Percentiles rank a stretch among this genome's conserved stretches.
phyloP scores from a whole-genome alignment of 352 stramenopile genomes.

The Globisporangium apiculatum region DNA sequence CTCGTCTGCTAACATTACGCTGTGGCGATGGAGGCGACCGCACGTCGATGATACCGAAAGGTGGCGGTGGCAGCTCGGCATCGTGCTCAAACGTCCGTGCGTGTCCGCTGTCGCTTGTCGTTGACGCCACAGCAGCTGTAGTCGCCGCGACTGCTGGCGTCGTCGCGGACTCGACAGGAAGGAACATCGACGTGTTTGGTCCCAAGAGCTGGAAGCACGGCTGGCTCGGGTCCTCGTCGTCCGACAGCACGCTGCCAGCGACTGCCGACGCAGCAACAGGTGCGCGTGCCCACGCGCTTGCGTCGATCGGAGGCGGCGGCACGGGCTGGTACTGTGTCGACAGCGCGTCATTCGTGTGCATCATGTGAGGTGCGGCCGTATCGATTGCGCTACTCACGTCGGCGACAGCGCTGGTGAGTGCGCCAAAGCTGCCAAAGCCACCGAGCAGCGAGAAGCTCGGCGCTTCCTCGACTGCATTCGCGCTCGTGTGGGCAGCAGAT shows the following conservation, averaged over 20 bases:
- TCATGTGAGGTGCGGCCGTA: no score
- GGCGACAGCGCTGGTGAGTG: background rate
- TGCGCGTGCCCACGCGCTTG: background rate
- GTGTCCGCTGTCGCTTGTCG: background rate
- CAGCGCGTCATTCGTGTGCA: background rate
- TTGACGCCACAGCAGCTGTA: no score
- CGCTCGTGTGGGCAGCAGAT: background rate
- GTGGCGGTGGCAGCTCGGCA: background rate
- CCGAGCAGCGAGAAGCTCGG: conserved; percentile 12
- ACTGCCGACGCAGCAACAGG: background rate
- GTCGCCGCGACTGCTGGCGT: no score
- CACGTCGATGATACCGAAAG: conserved; percentile 8
- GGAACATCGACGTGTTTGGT: conserved; percentile 17
- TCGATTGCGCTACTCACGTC: no score
- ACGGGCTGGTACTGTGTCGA: conserved; percentile 1
- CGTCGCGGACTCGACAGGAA: background rate
- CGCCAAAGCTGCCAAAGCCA: background rate
- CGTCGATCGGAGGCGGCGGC: background rate
- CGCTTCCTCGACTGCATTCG: conserved; percentile 6
- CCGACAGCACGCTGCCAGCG: background rate
- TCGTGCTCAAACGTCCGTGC: no score
- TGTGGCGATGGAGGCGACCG: background rate
- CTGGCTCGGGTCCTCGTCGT: conserved; percentile 19
- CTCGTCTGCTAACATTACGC: background rate
- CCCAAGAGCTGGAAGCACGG: conserved; percentile 47